Evolutionary conservation across 768 basidiomycete genomes (phyloP), one percentile per base, ranked within the genome.

Genomic region (Leccinum incarnatum): DNA sequence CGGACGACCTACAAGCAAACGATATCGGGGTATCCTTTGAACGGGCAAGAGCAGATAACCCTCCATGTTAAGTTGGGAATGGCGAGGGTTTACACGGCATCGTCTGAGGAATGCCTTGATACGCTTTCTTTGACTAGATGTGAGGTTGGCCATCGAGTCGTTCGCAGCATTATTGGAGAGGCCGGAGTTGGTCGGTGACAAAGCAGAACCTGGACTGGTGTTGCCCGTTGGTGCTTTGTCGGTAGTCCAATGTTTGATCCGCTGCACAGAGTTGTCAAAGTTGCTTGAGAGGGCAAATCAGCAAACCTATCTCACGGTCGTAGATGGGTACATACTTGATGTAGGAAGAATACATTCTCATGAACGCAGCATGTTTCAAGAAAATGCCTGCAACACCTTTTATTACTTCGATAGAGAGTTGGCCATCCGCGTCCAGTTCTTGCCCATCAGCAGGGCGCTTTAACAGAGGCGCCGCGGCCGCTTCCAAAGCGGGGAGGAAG

Each of bases 261-360:
- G 87, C 61, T 91, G 85, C 11, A 95, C 83, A 2, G 94, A 91
- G 70, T 87, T 93, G 72, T 98, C 95, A 72, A 98, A 98, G 73
- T 96, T 95, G 75, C 93, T 95, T 66, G 36, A 62, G 29, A 49
- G 32, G 29, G 55, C 17, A 36, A 54, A 56, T 64, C 42, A 72
- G 64, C 56, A 56, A 36, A 54, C 40, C 12, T 15, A 48, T 34
- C 45, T 51, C 52, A 51, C 36, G 51, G 40, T 58, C 9, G 59
- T 9, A 42, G 62, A 51, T 53, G 56, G 9, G 2, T 40, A 75
- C 89, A 70, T 71, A 94, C 93, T 98, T 98, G 80, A 96, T 96
- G 72, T 98, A 99, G 47, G 89, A 91, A 32, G 94, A 95, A 72
- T 99, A 99, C 90, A 98, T 98, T 77, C 81, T 92, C 92, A 99